Evolutionary conservation across 148 eudicot genomes (phyloP).

Genomic region (Simmondsia chinensis): DNA sequence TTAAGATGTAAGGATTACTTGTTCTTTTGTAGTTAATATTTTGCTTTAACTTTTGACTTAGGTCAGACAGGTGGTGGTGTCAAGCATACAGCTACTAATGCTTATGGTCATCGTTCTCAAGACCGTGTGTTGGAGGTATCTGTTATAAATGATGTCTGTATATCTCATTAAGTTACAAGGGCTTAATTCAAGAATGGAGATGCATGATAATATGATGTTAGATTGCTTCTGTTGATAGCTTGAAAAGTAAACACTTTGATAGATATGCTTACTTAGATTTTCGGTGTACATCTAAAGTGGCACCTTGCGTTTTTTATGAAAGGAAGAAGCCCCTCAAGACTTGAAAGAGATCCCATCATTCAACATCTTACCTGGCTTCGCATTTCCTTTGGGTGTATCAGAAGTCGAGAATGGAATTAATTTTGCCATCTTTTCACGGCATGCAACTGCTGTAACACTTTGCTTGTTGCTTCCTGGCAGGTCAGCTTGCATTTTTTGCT

Average conservation of each 20-base stretch:
- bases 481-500: constrained; percentile 22
- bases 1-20: not conserved
- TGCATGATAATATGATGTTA: not conserved
- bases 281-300: not conserved
- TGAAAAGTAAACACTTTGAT: not conserved
- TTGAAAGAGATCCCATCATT: constrained; percentile 20
- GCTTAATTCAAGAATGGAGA: not conserved
- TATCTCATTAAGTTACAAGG: not conserved
- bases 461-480: constrained; percentile 62
- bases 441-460: constrained; percentile 78
- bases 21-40: constrained; percentile 1
- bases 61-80: constrained; percentile 30
- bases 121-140: constrained; percentile 45
- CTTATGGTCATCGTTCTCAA: constrained; percentile 21
- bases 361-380: constrained; percentile 54
- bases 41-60: constrained; percentile 20
- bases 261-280: not conserved
- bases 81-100: constrained; percentile 19
- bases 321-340: constrained; percentile 66
- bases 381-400: constrained; percentile 92
- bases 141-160: not conserved
- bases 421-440: constrained; percentile 84
- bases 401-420: constrained; percentile 75
- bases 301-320: constrained; percentile 6
- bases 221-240: not conserved